Evolutionary conservation across 495 filamentous ascomycete genomes (phyloP).

Genomic region (Talaromyces nanjingensis): DNA sequence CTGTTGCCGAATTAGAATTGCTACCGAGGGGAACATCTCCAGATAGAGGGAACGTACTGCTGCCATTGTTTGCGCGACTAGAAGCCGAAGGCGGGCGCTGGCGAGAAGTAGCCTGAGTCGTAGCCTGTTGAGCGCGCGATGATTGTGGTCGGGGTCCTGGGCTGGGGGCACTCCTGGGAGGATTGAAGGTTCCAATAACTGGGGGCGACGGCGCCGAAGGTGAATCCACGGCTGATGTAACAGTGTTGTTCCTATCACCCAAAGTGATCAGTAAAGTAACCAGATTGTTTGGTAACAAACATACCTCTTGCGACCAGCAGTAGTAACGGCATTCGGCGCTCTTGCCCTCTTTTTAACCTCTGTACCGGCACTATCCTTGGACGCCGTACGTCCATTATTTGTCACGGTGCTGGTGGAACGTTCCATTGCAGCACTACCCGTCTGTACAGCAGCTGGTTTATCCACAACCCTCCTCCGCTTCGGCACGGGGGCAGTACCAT

Average conservation of each 20-base stretch:
- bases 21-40: neutral
- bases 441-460: conserved; percentile 40
- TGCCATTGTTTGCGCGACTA: conserved; percentile 29
- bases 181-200: conserved; percentile 52
- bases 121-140: conserved; percentile 41
- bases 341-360: conserved; percentile 62
- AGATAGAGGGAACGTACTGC: conserved; percentile 19
- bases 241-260: conserved; percentile 38
- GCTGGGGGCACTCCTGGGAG: conserved; percentile 39
- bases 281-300: conserved; percentile 14
- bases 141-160: conserved; percentile 50
- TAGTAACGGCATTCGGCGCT: conserved; percentile 49
- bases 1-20: conserved; percentile 9
- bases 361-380: conserved; percentile 53
- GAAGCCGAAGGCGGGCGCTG: conserved; percentile 51
- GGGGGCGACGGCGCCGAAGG: conserved; percentile 70
- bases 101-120: conserved; percentile 55
- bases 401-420: conserved; percentile 58
- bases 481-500: conserved; percentile 28
- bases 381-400: conserved; percentile 37
- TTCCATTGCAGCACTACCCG: conserved; percentile 55
- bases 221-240: conserved; percentile 48
- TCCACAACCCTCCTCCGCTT: conserved; percentile 77
- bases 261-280: neutral
- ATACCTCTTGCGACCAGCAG: conserved; percentile 65